phyloP scores from a whole-genome alignment of 768 basidiomycete genomes.

The Phanerochaete sordida region DNA sequence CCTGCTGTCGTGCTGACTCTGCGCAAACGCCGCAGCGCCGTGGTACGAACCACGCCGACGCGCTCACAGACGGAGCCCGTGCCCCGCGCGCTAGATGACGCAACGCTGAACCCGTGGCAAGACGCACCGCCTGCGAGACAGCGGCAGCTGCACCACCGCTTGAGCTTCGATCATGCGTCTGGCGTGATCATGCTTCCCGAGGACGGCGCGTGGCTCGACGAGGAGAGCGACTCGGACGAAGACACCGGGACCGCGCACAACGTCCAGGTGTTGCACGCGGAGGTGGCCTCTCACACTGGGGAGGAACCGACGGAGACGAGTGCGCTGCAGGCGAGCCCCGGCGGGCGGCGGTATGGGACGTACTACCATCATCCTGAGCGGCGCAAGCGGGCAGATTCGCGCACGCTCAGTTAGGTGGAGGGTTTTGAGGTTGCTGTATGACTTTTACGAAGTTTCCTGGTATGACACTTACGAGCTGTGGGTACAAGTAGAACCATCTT shows the following conservation, averaged over 20 bases:
- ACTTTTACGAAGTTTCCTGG: background rate
- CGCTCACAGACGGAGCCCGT: background rate
- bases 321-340: conserved; percentile 21
- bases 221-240: conserved; percentile 45
- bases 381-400: conserved; percentile 29
- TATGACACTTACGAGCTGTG: background rate
- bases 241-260: conserved; percentile 19
- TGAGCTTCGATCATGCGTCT: conserved; percentile 83
- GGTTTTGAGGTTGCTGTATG: background rate
- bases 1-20: conserved; percentile 82
- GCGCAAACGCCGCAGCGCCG: conserved; percentile 66
- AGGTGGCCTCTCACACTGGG: conserved; percentile 43
- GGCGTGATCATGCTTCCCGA: conserved; percentile 90
- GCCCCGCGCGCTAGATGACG: conserved; percentile 10
- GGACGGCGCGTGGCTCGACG: conserved; percentile 57
- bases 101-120: conserved; percentile 61
- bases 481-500: background rate
- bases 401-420: background rate
- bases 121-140: conserved; percentile 36
- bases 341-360: conserved; percentile 58
- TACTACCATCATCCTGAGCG: conserved; percentile 88
- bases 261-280: conserved; percentile 15
- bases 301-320: conserved; percentile 21
- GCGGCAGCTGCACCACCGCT: conserved; percentile 45
- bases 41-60: conserved; percentile 28